Evolutionary conservation across 768 basidiomycete species (phyloP), one percentile per base, ranked within the genome.

Genomic region (Amanita fuliginea): DNA sequence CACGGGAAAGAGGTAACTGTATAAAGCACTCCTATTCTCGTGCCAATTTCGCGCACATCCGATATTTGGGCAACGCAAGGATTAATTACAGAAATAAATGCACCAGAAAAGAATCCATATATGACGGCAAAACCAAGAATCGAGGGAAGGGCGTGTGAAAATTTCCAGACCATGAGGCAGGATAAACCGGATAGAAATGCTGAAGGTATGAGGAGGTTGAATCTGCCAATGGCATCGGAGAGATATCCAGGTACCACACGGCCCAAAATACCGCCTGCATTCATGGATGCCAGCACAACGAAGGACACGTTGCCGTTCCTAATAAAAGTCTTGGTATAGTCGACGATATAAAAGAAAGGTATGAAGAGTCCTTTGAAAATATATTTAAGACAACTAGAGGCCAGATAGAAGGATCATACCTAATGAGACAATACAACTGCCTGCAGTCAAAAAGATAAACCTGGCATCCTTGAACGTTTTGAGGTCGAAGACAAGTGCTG

Each of bases 31-130:
- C 84, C 84, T 37, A 86, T 77, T 41, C 80, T 70, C 19, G 71
- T 70, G 3, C 84, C 84, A 42, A 83, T 75, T 57, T 77, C 73
- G 6, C 66, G 57, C 18, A 74, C 64, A 34, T 81, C 71, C 30
- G 81, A 80, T 46, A 85, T 81, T 56, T 81, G 78, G 18, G 73
- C 80, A 19, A 86, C 72, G 56, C 81, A 84, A 0, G 83, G 81
- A 9, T 75, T 80, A 53, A 86, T 62, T 35, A 85, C 71, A 33
- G 80, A 77, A 42, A 83, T 78, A 63, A 85, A 80, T 8, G 81
- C 78, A 4, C 84, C 83, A 0, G 77, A 80, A 44, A 76, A 69
- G 66, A 85, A 74, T 0, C 84, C 84, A 56, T 80, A 86, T 0
- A 73, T 35, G 1, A 66, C 67, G 1, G 80, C 72, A 47, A 83